Evolutionary conservation across 2,329 filamentous ascomycete species (phyloP).

Genomic region (Paraphoma chrysanthemicola): DNA sequence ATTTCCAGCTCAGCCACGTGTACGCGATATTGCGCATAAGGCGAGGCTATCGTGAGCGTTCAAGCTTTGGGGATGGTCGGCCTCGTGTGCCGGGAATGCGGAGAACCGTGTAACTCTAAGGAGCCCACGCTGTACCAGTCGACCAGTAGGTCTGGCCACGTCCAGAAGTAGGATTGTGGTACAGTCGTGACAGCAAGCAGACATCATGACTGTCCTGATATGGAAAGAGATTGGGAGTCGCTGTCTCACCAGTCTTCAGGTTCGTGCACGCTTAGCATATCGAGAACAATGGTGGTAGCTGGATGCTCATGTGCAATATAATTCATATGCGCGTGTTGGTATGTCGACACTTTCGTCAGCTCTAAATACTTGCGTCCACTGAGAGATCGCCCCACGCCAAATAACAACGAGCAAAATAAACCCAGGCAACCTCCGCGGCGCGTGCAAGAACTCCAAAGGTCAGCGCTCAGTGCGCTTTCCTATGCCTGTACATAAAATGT

Average conservation of each 20-base stretch:
- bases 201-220: not conserved
- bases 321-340: not conserved
- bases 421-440: not conserved
- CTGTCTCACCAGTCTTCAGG: too few species aligned
- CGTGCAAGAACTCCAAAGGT: not conserved
- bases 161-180: not conserved
- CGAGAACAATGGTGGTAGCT: too few species aligned
- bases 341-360: not conserved
- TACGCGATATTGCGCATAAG: too few species aligned
- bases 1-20: too few species aligned
- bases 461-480: not conserved
- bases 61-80: not conserved
- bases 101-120: not conserved
- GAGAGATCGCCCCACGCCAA: not conserved
- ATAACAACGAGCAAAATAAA: not conserved
- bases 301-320: not conserved
- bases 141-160: not conserved
- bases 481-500: not conserved
- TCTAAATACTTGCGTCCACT: too few species aligned
- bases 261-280: too few species aligned
- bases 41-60: not conserved
- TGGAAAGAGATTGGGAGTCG: not conserved
- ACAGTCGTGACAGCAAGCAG: not conserved
- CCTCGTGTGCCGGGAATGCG: not conserved
- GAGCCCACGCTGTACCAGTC: not conserved